Evolutionary conservation across 768 basidiomycete species (phyloP).

Genomic region (Russula abietina): DNA sequence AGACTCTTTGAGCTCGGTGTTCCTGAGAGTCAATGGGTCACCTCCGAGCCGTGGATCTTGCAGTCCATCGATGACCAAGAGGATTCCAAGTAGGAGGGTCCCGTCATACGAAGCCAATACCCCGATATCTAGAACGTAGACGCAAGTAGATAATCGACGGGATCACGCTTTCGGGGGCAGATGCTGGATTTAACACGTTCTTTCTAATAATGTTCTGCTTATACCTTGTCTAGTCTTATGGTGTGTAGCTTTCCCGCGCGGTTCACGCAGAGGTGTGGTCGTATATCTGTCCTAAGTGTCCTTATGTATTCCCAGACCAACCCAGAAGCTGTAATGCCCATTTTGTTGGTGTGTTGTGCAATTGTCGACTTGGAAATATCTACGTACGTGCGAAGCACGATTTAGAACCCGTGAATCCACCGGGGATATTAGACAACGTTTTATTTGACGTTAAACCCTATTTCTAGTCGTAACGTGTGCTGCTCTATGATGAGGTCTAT

Average conservation of each 20-base stretch:
- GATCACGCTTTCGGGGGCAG: neutral
- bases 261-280: neutral
- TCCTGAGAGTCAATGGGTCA: constrained; percentile 68
- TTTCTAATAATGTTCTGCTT: neutral
- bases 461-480: neutral
- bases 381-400: neutral
- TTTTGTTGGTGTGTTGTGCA: neutral
- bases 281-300: too few relatives aligned
- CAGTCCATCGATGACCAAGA: constrained; percentile 41
- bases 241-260: neutral
- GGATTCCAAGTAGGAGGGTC: constrained; percentile 19
- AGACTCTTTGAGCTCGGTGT: constrained; percentile 93
- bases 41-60: constrained; percentile 72
- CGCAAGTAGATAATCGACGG: neutral
- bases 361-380: too few relatives aligned
- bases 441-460: neutral
- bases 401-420: neutral
- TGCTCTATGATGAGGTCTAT: neutral
- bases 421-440: constrained; percentile 1
- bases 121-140: neutral
- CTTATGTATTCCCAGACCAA: neutral
- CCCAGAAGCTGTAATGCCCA: neutral
- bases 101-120: neutral
- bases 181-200: neutral
- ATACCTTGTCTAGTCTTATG: neutral